Evolutionary conservation across 805 yeast genomes (phyloP).

Genomic region (Metschnikowia amazonensis): DNA sequence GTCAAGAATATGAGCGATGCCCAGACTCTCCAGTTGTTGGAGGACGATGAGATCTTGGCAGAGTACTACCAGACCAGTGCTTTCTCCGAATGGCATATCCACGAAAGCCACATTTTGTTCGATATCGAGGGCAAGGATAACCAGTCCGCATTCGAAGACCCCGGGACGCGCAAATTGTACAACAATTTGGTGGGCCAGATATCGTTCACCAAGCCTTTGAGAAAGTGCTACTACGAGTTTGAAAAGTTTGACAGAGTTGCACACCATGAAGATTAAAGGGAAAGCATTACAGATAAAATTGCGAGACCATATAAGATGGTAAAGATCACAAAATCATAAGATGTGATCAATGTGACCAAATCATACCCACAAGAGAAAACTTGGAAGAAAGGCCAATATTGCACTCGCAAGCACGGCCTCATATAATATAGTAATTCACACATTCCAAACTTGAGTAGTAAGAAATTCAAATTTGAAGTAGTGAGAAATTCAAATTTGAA

Average conservation of each 20-base stretch:
- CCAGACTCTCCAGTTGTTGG: constrained; percentile 20
- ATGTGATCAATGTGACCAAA: no score
- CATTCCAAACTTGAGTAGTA: no score
- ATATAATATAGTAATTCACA: no score
- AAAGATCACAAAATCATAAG: no score
- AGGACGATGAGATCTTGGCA: constrained; percentile 19
- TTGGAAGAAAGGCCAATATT: no score
- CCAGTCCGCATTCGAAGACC: not conserved
- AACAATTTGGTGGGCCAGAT: constrained; percentile 7
- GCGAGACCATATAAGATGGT: no score
- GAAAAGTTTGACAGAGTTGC: constrained; percentile 9
- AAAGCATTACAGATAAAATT: no score
- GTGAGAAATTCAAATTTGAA: no score
- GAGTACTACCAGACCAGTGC: constrained; percentile 22
- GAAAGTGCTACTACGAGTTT: constrained; percentile 12
- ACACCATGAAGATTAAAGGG: constrained; percentile 2
- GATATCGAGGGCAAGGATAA: constrained; percentile 12
- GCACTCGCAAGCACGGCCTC: no score
- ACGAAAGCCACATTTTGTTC: constrained; percentile 20
- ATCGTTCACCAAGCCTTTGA: constrained; percentile 8
- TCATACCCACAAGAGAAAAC: no score
- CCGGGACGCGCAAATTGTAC: constrained; percentile 1
- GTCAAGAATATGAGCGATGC: constrained; percentile 25
- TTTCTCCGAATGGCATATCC: constrained; percentile 18
- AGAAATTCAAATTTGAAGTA: no score